Evolutionary conservation across 2,329 filamentous ascomycete genomes (phyloP).

Genomic region (Leptographium procerum): DNA sequence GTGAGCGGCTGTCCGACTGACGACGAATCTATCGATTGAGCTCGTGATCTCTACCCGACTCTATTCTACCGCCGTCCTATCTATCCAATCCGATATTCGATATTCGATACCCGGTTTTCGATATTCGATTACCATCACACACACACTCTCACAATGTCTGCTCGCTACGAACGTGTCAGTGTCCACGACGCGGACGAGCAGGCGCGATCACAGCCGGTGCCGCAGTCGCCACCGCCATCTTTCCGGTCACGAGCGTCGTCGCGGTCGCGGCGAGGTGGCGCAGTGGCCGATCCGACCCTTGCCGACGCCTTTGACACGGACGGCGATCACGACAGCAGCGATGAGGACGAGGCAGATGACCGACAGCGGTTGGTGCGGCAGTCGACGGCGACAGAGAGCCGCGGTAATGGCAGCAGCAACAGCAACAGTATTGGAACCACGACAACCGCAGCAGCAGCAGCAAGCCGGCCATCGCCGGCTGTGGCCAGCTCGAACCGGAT

Average conservation of each 20-base stretch:
- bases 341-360: slow-evolving; percentile 69
- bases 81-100: too few relatives aligned
- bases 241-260: slow-evolving; percentile 80
- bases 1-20: too few relatives aligned
- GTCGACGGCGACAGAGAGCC: background rate
- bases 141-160: background rate
- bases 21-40: too few relatives aligned
- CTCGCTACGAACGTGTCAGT: slow-evolving; percentile 34
- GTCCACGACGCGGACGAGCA: slow-evolving; percentile 44
- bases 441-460: slow-evolving; percentile 18
- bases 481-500: slow-evolving; percentile 31
- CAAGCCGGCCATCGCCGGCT: slow-evolving; percentile 12
- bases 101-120: too few relatives aligned
- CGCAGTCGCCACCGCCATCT: slow-evolving; percentile 62
- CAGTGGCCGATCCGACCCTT: slow-evolving; percentile 61
- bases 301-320: slow-evolving; percentile 87
- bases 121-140: background rate
- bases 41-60: too few relatives aligned
- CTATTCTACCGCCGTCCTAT: too few relatives aligned
- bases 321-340: slow-evolving; percentile 79
- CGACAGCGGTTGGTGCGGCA: slow-evolving; percentile 70
- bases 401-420: background rate
- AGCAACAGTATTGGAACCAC: background rate
- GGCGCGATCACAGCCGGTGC: slow-evolving; percentile 27
- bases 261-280: slow-evolving; percentile 15